Percentiles rank a stretch among this genome's conserved stretches.
phyloP scores from a whole-genome alignment of 805 yeast genomes.

The Ogataea chonburiensis region DNA sequence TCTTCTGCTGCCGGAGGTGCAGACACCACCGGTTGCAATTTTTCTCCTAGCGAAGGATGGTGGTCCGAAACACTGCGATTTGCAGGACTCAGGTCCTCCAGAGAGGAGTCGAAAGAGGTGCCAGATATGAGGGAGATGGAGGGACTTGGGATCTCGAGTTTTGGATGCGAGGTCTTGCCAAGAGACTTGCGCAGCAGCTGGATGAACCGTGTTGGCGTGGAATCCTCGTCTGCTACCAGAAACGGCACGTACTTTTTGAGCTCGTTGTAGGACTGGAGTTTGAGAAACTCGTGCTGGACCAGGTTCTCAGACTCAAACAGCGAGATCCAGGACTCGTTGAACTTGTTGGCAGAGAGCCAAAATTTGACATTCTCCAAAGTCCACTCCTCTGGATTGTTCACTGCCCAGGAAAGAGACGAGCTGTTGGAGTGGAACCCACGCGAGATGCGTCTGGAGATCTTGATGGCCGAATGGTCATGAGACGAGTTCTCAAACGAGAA shows the following conservation, averaged over 20 bases:
- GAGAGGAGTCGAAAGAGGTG: constrained; percentile 13
- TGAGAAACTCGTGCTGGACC: constrained; percentile 61
- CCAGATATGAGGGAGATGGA: constrained; percentile 23
- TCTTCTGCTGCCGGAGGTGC: constrained; percentile 27
- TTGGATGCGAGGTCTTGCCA: constrained; percentile 20
- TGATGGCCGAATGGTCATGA: constrained; percentile 3
- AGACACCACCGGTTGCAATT: constrained; percentile 37
- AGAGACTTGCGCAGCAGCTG: constrained; percentile 49
- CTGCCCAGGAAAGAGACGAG: constrained; percentile 44
- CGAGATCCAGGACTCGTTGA: constrained; percentile 72
- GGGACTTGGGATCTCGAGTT: constrained; percentile 13
- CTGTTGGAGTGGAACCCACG: constrained; percentile 23
- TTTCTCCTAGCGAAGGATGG: constrained; percentile 19
- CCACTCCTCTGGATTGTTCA: constrained; percentile 64
- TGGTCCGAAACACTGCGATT: not conserved
- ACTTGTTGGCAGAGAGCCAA: constrained; percentile 70
- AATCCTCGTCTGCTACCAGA: constrained; percentile 45
- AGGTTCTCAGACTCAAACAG: constrained; percentile 58
- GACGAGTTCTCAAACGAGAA: constrained; percentile 9
- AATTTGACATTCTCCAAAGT: constrained; percentile 58
- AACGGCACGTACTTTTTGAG: constrained; percentile 33
- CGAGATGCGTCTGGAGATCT: constrained; percentile 11
- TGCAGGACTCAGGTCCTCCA: not conserved
- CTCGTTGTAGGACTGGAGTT: constrained; percentile 62
- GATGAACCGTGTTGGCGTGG: constrained; percentile 57